Conservation (phyloP, 257 asterid species). For the Solanum tarapatanum region DNA sequence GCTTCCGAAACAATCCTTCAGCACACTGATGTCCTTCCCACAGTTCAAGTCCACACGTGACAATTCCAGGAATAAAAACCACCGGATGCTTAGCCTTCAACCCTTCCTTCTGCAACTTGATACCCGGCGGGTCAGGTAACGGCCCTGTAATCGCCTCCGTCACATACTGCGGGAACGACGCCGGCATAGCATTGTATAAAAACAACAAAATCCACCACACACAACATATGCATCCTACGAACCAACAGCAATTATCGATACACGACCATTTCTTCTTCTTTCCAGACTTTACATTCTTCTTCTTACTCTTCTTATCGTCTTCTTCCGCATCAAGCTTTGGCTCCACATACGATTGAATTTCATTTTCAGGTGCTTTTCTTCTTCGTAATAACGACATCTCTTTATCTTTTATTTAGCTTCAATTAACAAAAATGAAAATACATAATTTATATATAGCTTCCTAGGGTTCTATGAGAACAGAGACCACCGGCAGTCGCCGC, state of each 20-base stretch:
- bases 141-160: slow-evolving; percentile 81
- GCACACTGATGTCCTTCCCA: slow-evolving; percentile 93
- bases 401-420: not conserved
- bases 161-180: slow-evolving; percentile 77
- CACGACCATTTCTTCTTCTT: slow-evolving; percentile 57
- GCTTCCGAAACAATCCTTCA: slow-evolving; percentile 39
- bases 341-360: slow-evolving; percentile 2
- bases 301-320: not conserved
- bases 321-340: slow-evolving; percentile 11
- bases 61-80: slow-evolving; percentile 71
- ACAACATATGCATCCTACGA: slow-evolving; percentile 59
- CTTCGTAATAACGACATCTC: slow-evolving; percentile 32
- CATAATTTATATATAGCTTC: not conserved
- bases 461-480: not conserved
- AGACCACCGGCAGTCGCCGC: not conserved
- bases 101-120: slow-evolving; percentile 65
- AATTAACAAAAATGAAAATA: not conserved
- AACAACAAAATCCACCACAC: slow-evolving; percentile 73
- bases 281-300: slow-evolving; percentile 22
- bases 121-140: slow-evolving; percentile 83
- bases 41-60: slow-evolving; percentile 80
- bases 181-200: slow-evolving; percentile 71
- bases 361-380: slow-evolving; percentile 35
- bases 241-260: slow-evolving; percentile 75
- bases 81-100: slow-evolving; percentile 57